Evolutionary conservation across 2,329 filamentous ascomycete genomes (phyloP).

Genomic region (Cladorrhinum sp.): DNA sequence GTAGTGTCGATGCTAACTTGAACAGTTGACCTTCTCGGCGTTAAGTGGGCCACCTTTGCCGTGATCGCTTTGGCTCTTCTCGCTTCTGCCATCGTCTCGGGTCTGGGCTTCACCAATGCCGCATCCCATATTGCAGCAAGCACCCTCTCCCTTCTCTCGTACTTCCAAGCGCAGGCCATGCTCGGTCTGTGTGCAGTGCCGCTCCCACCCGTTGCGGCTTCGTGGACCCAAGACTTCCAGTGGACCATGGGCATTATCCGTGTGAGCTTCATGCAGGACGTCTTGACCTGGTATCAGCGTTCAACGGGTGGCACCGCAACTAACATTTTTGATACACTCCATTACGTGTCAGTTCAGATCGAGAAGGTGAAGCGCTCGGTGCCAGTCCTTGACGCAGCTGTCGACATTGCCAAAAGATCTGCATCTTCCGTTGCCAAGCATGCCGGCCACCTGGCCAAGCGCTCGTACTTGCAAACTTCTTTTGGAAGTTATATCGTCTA

Average conservation of each 20-base stretch:
- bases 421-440: slow-evolving; percentile 32
- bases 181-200: slow-evolving; percentile 72
- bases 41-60: slow-evolving; percentile 76
- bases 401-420: slow-evolving; percentile 46
- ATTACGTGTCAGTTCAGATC: slow-evolving; percentile 69
- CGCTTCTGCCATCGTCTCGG: slow-evolving; percentile 76
- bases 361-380: slow-evolving; percentile 50
- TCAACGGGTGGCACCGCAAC: slow-evolving; percentile 77
- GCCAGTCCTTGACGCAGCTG: slow-evolving; percentile 31
- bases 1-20: slow-evolving; percentile 8
- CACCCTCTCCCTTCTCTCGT: slow-evolving; percentile 77
- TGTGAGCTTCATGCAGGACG: slow-evolving; percentile 70
- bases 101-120: slow-evolving; percentile 80
- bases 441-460: slow-evolving; percentile 31
- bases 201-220: slow-evolving; percentile 74
- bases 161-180: slow-evolving; percentile 84
- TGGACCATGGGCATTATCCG: slow-evolving; percentile 90
- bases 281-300: slow-evolving; percentile 86
- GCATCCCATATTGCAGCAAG: slow-evolving; percentile 84
- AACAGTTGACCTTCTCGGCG: slow-evolving; percentile 68
- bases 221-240: slow-evolving; percentile 89
- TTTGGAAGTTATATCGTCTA: slow-evolving; percentile 56
- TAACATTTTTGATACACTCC: slow-evolving; percentile 66
- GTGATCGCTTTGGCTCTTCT: slow-evolving; percentile 73
- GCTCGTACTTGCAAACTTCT: slow-evolving; percentile 38